Evolutionary conservation across 306 rosid species (phyloP).

Genomic region (Clitoria ternatea): DNA sequence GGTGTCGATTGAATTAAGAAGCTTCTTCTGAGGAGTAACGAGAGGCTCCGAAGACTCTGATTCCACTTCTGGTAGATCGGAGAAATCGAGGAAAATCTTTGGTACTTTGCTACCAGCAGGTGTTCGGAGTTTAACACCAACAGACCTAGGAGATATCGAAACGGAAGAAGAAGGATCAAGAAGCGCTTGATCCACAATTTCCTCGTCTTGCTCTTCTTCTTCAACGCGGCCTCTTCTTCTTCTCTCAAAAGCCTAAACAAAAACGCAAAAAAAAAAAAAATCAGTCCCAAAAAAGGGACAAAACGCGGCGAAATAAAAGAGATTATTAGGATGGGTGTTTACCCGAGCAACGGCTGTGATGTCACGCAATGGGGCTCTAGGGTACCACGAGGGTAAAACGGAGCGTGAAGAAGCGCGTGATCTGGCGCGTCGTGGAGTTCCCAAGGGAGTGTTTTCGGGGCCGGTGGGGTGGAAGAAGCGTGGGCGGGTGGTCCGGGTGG

Average conservation of each 20-base stretch:
- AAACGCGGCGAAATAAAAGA: too few relatives aligned
- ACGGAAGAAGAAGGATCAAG: slow-evolving; percentile 23
- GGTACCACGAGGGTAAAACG: slow-evolving; percentile 76
- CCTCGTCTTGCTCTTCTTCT: slow-evolving; percentile 44
- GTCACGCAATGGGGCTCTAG: slow-evolving; percentile 70
- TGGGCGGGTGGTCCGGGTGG: slow-evolving; percentile 9
- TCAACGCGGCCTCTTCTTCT: slow-evolving; percentile 54
- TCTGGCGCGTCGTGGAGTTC: slow-evolving; percentile 32
- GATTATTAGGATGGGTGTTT: not conserved
- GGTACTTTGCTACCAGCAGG: slow-evolving; percentile 26
- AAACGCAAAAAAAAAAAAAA: not conserved
- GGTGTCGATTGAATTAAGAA: slow-evolving; percentile 55
- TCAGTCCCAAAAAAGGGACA: too few relatives aligned
- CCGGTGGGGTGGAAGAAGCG: slow-evolving; percentile 8
- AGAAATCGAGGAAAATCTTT: slow-evolving; percentile 36
- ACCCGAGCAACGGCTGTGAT: slow-evolving; percentile 60
- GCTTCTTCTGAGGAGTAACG: slow-evolving; percentile 82
- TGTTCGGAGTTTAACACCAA: slow-evolving; percentile 14
- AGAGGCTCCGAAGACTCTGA: slow-evolving; percentile 44
- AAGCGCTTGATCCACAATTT: slow-evolving; percentile 26
- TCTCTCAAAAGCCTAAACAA: slow-evolving; percentile 66
- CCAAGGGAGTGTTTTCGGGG: slow-evolving; percentile 29
- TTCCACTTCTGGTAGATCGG: slow-evolving; percentile 34
- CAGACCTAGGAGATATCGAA: slow-evolving; percentile 22
- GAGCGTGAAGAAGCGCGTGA: slow-evolving; percentile 29